Percentiles rank a stretch among this genome's conserved stretches.
Conservation (phyloP, 2,329 filamentous ascomycete species). For the Xylariaceae sp. region DNA sequence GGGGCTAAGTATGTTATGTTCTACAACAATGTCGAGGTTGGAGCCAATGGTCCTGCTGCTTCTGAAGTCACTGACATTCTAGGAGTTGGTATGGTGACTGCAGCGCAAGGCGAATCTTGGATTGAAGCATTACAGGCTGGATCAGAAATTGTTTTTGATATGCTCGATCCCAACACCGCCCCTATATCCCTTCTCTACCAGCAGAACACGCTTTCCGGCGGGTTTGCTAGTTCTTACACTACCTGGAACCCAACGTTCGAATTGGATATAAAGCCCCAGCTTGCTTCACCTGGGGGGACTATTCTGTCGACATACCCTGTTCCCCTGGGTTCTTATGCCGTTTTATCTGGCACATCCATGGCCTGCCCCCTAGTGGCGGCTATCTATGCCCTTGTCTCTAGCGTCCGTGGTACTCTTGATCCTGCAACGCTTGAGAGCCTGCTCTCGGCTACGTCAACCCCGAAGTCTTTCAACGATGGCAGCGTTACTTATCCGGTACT, state of each 20-base stretch:
- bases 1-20: constrained; percentile 65
- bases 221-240: constrained; percentile 55
- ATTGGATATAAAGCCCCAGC: constrained; percentile 57
- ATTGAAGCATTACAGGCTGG: constrained; percentile 47
- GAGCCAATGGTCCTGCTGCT: constrained; percentile 39
- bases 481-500: constrained; percentile 41
- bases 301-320: constrained; percentile 62
- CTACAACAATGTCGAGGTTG: constrained; percentile 57
- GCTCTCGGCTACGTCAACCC: constrained; percentile 53
- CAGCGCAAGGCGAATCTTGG: constrained; percentile 47
- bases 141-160: constrained; percentile 46
- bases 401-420: constrained; percentile 54
- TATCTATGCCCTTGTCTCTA: constrained; percentile 56
- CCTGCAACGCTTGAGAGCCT: constrained; percentile 53
- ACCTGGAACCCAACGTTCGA: constrained; percentile 66
- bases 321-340: constrained; percentile 49
- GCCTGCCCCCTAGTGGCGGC: constrained; percentile 59
- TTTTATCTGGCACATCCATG: constrained; percentile 64
- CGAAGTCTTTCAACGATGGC: constrained; percentile 52
- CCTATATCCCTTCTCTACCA: constrained; percentile 38
- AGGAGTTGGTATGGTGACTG: constrained; percentile 36
- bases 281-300: constrained; percentile 58
- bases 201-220: constrained; percentile 50
- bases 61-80: constrained; percentile 21
- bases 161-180: constrained; percentile 46